Base-by-base conservation (phyloP, 495 filamentous ascomycete genomes). In the Podospora pseudopauciseta region DNA sequence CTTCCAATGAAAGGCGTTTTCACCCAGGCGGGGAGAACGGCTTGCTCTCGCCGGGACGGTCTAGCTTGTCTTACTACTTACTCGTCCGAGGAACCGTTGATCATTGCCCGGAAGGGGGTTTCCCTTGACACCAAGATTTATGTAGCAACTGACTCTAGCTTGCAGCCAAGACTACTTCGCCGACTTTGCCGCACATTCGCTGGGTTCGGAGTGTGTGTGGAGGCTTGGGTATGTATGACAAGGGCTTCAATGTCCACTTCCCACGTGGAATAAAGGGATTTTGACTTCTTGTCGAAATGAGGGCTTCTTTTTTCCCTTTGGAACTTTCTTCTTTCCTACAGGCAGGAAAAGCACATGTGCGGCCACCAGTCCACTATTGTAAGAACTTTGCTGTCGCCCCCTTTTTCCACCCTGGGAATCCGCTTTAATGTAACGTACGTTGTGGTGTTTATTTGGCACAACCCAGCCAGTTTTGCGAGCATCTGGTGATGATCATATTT, bases 201-300 rank as follows among this genome's bases (percentile, higher is more conserved):
- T 49, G 39, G 39, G 39, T 16, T 49, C n/a, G 23, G 55, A 58
- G n/a, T 58, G 18, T 58, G 13, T 23, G 55, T 58, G 55, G 55
- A 58, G 55, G 55, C 11, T 26, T 58, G n/a, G n/a, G 5, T 19
- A 19, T 58, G 55, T n/a, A 58, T 7, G 23, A 26, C 55, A 58
- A 58, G n/a, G 55, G n/a, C n/a, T 19, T 20, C 23, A 23, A 2
- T 20, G 23, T 26, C 55, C 55, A 26, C n/a, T 26, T 58, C 23
- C 55, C 55, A 58, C 55, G 55, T 58, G 55, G 55, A 20, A 58
- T 56, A n/a, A 58, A 58, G 55, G 55, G 55, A 58, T 58, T 58
- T 19, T 20, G 23, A 58, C 55, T 19, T 20, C 3, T 26, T 26
- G 23, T 19, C n/a, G 55, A 58, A 58, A 58, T 58, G 55, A 58